These are phyloP conservation scores for Fusarium irregulare DNA, from an alignment of 2,329 filamentous ascomycete genomes.

Conservation along the genomic window DNA sequence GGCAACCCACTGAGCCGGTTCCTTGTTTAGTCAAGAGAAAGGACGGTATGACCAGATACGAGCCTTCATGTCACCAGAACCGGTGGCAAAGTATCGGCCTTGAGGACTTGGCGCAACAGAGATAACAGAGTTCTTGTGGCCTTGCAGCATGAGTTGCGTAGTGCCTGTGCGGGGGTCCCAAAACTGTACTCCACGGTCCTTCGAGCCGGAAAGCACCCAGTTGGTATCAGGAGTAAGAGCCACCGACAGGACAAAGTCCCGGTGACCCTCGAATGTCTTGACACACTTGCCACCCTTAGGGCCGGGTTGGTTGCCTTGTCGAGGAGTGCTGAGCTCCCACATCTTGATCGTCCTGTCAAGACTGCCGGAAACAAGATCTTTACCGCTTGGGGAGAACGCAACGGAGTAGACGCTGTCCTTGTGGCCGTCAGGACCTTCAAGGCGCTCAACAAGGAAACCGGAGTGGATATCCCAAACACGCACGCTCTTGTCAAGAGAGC, in stretches of 20 bases:
- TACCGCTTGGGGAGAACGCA: constrained; percentile 92
- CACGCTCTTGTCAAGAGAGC: constrained; percentile 96
- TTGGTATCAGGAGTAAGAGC: constrained; percentile 92
- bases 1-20: constrained; percentile 21
- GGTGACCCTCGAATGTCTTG: constrained; percentile 96
- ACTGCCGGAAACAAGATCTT: constrained; percentile 92
- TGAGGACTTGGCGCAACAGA: constrained; percentile 94
- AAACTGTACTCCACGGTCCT: constrained; percentile 97
- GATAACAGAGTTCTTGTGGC: constrained; percentile 98
- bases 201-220: constrained; percentile 97
- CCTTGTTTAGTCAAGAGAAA: constrained; percentile 49
- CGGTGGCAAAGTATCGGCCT: constrained; percentile 91
- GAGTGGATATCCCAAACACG: constrained; percentile 93
- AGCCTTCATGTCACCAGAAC: constrained; percentile 96
- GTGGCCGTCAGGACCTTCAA: constrained; percentile 93
- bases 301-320: constrained; percentile 72
- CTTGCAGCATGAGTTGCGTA: constrained; percentile 97
- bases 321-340: constrained; percentile 88
- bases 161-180: constrained; percentile 96
- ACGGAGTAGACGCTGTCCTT: constrained; percentile 98
- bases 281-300: constrained; percentile 92
- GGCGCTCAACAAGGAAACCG: constrained; percentile 87
- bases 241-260: constrained; percentile 96
- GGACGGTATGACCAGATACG: constrained; percentile 91
- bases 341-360: constrained; percentile 99